Base-by-base conservation (phyloP, 345 rosid genomes). In the Eucalyptus camaldulensis region DNA sequence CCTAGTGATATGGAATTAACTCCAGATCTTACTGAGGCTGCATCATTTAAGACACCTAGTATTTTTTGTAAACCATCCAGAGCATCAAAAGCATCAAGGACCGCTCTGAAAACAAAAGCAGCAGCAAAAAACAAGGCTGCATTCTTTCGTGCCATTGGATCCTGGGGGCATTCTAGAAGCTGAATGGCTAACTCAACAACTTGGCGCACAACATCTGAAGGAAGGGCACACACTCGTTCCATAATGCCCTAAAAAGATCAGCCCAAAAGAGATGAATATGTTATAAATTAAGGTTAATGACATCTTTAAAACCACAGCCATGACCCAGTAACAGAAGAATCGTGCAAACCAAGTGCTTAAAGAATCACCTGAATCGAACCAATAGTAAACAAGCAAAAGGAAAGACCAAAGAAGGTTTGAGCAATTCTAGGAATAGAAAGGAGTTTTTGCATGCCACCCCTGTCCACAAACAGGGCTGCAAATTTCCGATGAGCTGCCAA, bases 221-320 rank as follows among this genome's bases (percentile, higher is more conserved):
- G 96, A 89, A 98, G 99, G 21, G 99, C 99, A 88, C 99, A 98
- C 40, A 97, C 99, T 81, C 99, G 98, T 90, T 98, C 99, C 99
- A 98, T 98, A 88, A 98, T 98, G 67, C 96, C 99, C 99, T 98
- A 93, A 58, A 90, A 91, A 37, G 90, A 85, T 40, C 69, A 44
- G 65, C n/a, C n/a, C 89, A 4, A 80, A 86, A 49, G 58, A 87
- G 54, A 91, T 88, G 87, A 86, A 51, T 88, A 65, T 83, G n/a
- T 80, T 65, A n/a, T 58, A 47, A 88, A 33, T 50, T 54, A n/a
- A 89, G 40, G 83, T 49, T 24, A 45, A 58, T 60, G 54, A 85
- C 43, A 50, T 88, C 53, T 29, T 37, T 47, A 87, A 43, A 54
- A 86, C 80, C 80, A 31, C 13, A 19, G 27, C 43, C 83, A 37